phyloP scores from a whole-genome alignment of 2,329 filamentous ascomycete species.

The Sporothrix brasiliensis region DNA sequence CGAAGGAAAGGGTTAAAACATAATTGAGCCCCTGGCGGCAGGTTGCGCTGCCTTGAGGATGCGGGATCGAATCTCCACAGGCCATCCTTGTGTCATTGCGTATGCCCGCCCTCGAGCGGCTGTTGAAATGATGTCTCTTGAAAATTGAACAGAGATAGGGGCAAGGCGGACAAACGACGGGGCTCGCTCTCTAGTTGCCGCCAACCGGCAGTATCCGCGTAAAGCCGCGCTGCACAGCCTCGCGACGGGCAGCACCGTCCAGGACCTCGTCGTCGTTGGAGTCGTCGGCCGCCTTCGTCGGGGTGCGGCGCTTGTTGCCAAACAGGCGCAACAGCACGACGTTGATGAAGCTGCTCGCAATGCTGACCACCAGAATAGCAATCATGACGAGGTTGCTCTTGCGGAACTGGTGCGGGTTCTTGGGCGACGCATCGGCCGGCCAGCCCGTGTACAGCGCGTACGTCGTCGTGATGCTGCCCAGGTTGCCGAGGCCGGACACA shows the following conservation, averaged over 20 bases:
- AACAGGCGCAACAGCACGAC: slow-evolving; percentile 63
- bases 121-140: slow-evolving; percentile 3
- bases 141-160: neutral
- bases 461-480: slow-evolving; percentile 83
- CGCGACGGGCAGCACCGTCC: slow-evolving; percentile 64
- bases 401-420: slow-evolving; percentile 68
- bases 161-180: neutral
- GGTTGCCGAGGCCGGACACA: slow-evolving; percentile 83
- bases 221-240: slow-evolving; percentile 62
- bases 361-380: slow-evolving; percentile 78
- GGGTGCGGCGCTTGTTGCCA: slow-evolving; percentile 55
- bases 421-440: slow-evolving; percentile 71
- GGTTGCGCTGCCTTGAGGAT: slow-evolving; percentile 27
- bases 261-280: slow-evolving; percentile 53
- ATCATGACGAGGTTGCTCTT: slow-evolving; percentile 88
- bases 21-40: neutral
- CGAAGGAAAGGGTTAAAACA: neutral
- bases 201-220: slow-evolving; percentile 44
- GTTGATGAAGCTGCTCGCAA: slow-evolving; percentile 82
- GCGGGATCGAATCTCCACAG: neutral
- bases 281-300: slow-evolving; percentile 44
- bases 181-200: slow-evolving; percentile 33
- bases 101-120: neutral
- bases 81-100: neutral
- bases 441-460: slow-evolving; percentile 89